Base-by-base conservation (phyloP, 495 filamentous ascomycete genomes). In the Penicillium antarcticum region DNA sequence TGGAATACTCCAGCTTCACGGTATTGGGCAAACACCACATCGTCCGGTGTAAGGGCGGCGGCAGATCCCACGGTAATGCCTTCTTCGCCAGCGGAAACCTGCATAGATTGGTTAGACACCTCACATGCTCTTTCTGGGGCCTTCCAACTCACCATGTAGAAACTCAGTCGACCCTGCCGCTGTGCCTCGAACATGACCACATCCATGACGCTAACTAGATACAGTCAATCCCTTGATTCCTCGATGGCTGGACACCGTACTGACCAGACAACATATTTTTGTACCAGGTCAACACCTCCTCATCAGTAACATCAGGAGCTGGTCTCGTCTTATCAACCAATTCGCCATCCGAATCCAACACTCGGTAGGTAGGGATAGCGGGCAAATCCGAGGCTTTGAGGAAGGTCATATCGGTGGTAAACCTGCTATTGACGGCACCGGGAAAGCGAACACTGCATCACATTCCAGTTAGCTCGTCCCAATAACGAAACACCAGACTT, bases 11-110 rank as follows among this genome's bases (percentile, higher is more conserved):
- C 94, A 23, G 92, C 81, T 70, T 99, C 94, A 49, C 94, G 85
- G 61, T 99, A 99, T 62, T 99, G 94, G 41, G 87, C 88, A 58
- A 96, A 99, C 21, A 96, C 77, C 13, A 96, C 88, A 58, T 99
- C 95, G 50, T 88, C 80, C n/a, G 80, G 85, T 17, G 77, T 74
- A 23, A 99, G 71, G 7, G 90, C 89, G 19, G 88, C 87, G 2
- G 92, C 88, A 0, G 87, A 92, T 7, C 87, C 94, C 11, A 97
- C 84, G 23, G 88, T 86, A 18, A 96, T 91, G 32, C 92, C 94
- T 77, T 97, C 94, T 75, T 99, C 94, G 39, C 94, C 94, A 2
- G 91, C 91, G 17, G 88, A 92, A 45, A 96, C 81, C 82, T 85
- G 42, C 29, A 31, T 34, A 10, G 10, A 46, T 40, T 19, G 19